phyloP scores from a whole-genome alignment of 306 rosid species.

The Rosa multiflora region DNA sequence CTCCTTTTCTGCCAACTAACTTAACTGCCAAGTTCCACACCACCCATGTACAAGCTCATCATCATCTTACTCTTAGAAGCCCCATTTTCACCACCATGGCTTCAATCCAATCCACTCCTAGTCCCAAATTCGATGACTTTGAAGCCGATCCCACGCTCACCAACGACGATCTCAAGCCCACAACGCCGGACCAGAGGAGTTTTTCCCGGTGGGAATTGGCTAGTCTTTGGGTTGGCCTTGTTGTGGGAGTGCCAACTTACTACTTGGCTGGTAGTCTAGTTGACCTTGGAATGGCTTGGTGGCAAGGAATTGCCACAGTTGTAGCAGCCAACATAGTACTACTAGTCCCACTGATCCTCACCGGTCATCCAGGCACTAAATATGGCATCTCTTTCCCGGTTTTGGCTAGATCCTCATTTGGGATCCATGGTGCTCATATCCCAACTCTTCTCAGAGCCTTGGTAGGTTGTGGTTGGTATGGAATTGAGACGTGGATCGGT shows the following conservation, averaged over 20 bases:
- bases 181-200: conserved; percentile 47
- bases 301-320: conserved; percentile 92
- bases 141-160: conserved; percentile 51
- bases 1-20: conserved; percentile 5
- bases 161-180: conserved; percentile 80
- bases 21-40: conserved; percentile 5
- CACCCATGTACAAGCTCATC: conserved; percentile 9
- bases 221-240: conserved; percentile 76
- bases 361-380: conserved; percentile 77
- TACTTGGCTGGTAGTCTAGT: conserved; percentile 89
- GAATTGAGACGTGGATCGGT: conserved; percentile 94
- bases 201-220: conserved; percentile 72
- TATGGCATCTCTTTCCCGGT: conserved; percentile 91
- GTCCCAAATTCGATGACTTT: conserved; percentile 15
- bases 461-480: conserved; percentile 98
- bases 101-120: conserved; percentile 12
- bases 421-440: conserved; percentile 78
- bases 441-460: conserved; percentile 79
- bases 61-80: conserved; percentile 18
- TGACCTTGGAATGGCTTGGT: conserved; percentile 97
- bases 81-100: conserved; percentile 26
- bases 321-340: conserved; percentile 60
- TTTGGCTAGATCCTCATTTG: conserved; percentile 79
- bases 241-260: conserved; percentile 87
- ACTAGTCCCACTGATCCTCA: conserved; percentile 55